Conservation (phyloP, 306 rosid genomes). For the Aeschynomene evenia region DNA sequence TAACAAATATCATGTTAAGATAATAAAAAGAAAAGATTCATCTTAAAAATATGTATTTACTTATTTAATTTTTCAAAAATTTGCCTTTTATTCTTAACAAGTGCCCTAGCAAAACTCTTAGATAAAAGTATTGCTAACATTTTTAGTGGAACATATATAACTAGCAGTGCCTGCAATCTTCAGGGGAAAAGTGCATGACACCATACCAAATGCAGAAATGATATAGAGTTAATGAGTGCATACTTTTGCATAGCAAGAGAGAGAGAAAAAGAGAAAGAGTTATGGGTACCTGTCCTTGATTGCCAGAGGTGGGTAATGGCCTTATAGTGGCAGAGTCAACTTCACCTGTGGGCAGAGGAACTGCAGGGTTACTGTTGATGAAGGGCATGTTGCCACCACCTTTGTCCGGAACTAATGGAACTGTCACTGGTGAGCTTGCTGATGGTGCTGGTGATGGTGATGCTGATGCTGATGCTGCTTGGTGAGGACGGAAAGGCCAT, state of each 20-base stretch:
- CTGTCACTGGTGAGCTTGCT: conserved; percentile 45
- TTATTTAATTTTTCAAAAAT: too few species aligned
- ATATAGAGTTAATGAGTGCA: conserved; percentile 6
- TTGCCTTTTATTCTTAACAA: too few species aligned
- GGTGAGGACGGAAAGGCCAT: conserved; percentile 83
- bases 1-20: too few species aligned
- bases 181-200: conserved; percentile 2
- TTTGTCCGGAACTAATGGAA: conserved; percentile 61
- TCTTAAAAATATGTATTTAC: too few species aligned
- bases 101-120: too few species aligned
- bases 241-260: not conserved
- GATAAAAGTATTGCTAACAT: too few species aligned
- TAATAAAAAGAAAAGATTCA: too few species aligned
- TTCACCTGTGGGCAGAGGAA: conserved; percentile 94
- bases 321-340: conserved; percentile 93
- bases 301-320: conserved; percentile 66
- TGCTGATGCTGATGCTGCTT: conserved; percentile 53
- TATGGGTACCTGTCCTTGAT: conserved; percentile 51
- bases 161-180: not conserved
- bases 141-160: not conserved
- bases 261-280: conserved; percentile 1
- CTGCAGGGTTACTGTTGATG: conserved; percentile 95
- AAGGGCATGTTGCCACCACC: conserved; percentile 68
- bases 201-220: conserved; percentile 4
- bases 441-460: conserved; percentile 15